phyloP scores from a whole-genome alignment of 345 rosid genomes.

The Rubroshorea leprosula region DNA sequence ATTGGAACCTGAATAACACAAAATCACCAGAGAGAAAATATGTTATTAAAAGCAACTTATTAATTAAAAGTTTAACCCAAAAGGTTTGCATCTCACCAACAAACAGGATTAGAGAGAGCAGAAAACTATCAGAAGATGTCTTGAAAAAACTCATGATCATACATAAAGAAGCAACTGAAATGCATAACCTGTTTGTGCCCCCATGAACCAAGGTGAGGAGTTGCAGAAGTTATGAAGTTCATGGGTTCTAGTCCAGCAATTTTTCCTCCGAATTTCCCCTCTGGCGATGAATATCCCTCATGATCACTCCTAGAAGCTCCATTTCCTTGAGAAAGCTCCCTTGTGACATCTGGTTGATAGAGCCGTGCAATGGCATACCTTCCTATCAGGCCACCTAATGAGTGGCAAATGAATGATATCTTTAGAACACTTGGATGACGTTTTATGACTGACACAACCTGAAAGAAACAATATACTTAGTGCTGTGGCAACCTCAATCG shows the following conservation, averaged over 20 bases:
- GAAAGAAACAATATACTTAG: slow-evolving; percentile 25
- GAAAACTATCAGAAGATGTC: slow-evolving; percentile 7
- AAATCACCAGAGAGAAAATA: slow-evolving; percentile 8
- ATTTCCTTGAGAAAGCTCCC: slow-evolving; percentile 32
- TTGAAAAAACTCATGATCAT: background rate
- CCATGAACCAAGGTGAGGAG: slow-evolving; percentile 87
- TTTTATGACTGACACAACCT: slow-evolving; percentile 60
- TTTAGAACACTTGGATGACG: slow-evolving; percentile 46
- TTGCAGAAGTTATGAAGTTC: slow-evolving; percentile 76
- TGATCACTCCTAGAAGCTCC: slow-evolving; percentile 25
- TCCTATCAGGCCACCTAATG: slow-evolving; percentile 81
- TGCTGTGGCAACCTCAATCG: slow-evolving; percentile 4
- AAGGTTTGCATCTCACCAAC: background rate
- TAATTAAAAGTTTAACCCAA: background rate
- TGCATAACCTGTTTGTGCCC: slow-evolving; percentile 79
- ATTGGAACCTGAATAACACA: slow-evolving; percentile 52
- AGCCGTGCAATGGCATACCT: slow-evolving; percentile 85
- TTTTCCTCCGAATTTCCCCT: slow-evolving; percentile 36
- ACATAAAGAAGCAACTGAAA: slow-evolving; percentile 4
- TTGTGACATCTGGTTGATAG: slow-evolving; percentile 30
- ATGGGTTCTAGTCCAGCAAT: slow-evolving; percentile 79
- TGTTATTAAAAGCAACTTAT: background rate
- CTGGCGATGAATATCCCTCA: slow-evolving; percentile 18
- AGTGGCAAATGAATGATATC: slow-evolving; percentile 81
- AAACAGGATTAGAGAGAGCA: background rate